Conservation (phyloP, 2,329 filamentous ascomycete species). For the Verticillium alfalfae region DNA sequence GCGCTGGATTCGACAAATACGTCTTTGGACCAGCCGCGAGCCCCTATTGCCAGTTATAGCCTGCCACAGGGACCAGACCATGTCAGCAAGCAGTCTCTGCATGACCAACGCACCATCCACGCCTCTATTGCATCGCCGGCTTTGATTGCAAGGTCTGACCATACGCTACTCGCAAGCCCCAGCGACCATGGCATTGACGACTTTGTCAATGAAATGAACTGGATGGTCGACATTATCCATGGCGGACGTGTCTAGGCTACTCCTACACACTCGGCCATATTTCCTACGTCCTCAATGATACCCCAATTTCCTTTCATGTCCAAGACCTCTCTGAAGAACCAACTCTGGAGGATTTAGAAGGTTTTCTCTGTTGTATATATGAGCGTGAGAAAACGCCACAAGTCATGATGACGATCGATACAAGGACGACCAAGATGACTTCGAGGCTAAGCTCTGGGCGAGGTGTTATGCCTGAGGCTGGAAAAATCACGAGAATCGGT, state of each 20-base stretch:
- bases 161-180: conserved; percentile 22
- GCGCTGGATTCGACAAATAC: conserved; percentile 7
- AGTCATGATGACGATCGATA: neutral
- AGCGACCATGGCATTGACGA: conserved; percentile 32
- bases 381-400: neutral
- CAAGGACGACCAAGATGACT: neutral
- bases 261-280: neutral
- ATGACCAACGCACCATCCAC: neutral
- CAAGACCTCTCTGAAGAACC: neutral
- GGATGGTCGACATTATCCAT: conserved; percentile 44
- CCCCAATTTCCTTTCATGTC: neutral
- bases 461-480: neutral
- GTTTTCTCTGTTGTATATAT: neutral
- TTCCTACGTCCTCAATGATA: conserved; percentile 2
- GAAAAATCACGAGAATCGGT: no score
- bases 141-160: conserved; percentile 1
- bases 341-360: neutral
- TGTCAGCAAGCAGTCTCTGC: conserved; percentile 12
- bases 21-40: conserved; percentile 15
- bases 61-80: conserved; percentile 30
- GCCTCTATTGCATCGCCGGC: conserved; percentile 3
- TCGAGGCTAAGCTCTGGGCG: neutral
- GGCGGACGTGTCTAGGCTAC: conserved; percentile 16
- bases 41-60: conserved; percentile 37
- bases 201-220: conserved; percentile 41